A percentile compares a stretch with the other conserved stretches of the same genome.
Conservation (phyloP, 257 asterid species). For the Petunia axillaris region DNA sequence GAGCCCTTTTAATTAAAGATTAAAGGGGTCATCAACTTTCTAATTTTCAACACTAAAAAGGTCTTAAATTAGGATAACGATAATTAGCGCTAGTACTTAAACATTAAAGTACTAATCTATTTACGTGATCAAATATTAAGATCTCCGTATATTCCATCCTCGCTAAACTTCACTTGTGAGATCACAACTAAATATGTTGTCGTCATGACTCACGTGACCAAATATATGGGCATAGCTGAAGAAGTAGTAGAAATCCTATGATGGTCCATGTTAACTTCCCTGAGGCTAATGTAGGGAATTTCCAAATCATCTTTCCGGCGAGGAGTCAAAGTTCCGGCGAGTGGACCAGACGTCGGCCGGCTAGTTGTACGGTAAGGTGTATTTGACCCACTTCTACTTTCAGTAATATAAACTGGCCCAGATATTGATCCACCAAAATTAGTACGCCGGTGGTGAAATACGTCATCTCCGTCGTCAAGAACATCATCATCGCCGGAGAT, state of each 20-base stretch:
- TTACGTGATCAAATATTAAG: too few relatives aligned
- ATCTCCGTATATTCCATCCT: too few relatives aligned
- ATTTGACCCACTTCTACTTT: conserved; percentile 66
- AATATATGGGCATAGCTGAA: conserved; percentile 68
- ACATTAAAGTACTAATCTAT: conserved; percentile 4
- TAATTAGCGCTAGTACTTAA: neutral
- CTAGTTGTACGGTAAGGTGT: conserved; percentile 61
- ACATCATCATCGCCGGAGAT: neutral
- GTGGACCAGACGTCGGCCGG: conserved; percentile 38
- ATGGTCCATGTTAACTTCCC: conserved; percentile 66
- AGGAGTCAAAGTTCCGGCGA: conserved; percentile 42
- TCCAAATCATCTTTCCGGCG: conserved; percentile 45
- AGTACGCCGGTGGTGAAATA: conserved; percentile 3
- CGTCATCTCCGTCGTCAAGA: neutral
- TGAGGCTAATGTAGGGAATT: conserved; percentile 70
- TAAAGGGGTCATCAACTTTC: conserved; percentile 7
- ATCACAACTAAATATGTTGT: too few relatives aligned
- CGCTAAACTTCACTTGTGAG: too few relatives aligned
- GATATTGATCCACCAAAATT: conserved; percentile 51
- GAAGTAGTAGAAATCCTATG: conserved; percentile 41
- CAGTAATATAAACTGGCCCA: conserved; percentile 72
- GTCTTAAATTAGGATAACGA: conserved; percentile 11
- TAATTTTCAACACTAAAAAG: neutral
- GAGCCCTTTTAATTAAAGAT: neutral
- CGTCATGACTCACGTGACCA: conserved; percentile 56